Conservation (phyloP, 2,329 filamentous ascomycete genomes). For the Diaporthe sp. region DNA sequence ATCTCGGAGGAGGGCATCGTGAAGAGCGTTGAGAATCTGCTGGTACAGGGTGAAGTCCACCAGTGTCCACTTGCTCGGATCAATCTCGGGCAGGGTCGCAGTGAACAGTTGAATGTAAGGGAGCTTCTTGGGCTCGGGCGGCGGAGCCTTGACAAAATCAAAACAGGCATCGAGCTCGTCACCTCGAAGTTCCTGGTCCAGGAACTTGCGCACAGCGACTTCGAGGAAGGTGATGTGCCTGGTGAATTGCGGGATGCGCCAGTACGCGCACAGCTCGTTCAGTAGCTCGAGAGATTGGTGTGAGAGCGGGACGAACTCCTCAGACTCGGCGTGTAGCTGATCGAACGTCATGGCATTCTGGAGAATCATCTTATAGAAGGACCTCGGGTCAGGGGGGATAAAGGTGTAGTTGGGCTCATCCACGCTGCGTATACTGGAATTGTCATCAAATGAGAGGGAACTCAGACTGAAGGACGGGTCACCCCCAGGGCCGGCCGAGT, state of each 20-base stretch:
- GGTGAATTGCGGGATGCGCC: conserved; percentile 89
- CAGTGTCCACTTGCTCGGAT: conserved; percentile 75
- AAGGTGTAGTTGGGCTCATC: conserved; percentile 85
- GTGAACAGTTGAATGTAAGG: conserved; percentile 68
- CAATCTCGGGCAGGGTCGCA: conserved; percentile 68
- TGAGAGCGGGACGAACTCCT: conserved; percentile 72
- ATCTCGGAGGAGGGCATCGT: conserved; percentile 88
- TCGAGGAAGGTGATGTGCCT: conserved; percentile 87
- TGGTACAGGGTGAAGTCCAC: conserved; percentile 80
- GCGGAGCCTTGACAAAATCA: conserved; percentile 82
- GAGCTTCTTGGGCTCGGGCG: conserved; percentile 75
- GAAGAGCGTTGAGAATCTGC: conserved; percentile 78
- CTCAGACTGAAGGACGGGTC: conserved; percentile 80
- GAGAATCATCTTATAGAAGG: conserved; percentile 86
- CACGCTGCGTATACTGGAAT: conserved; percentile 65
- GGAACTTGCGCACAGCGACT: conserved; percentile 86
- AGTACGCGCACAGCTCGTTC: conserved; percentile 86
- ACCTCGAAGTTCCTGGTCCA: conserved; percentile 84
- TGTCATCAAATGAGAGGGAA: conserved; percentile 73
- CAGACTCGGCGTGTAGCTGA: conserved; percentile 67
- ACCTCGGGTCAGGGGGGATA: conserved; percentile 86
- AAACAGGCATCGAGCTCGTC: conserved; percentile 89
- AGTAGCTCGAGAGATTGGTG: conserved; percentile 86
- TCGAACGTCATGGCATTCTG: conserved; percentile 81
- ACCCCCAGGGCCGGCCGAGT: conserved; percentile 58